Percentiles rank a stretch among this genome's conserved stretches.
These are phyloP conservation scores for Blastomyces parvus DNA, from an alignment of 2,329 filamentous ascomycete genomes.

Conservation along the genomic window DNA sequence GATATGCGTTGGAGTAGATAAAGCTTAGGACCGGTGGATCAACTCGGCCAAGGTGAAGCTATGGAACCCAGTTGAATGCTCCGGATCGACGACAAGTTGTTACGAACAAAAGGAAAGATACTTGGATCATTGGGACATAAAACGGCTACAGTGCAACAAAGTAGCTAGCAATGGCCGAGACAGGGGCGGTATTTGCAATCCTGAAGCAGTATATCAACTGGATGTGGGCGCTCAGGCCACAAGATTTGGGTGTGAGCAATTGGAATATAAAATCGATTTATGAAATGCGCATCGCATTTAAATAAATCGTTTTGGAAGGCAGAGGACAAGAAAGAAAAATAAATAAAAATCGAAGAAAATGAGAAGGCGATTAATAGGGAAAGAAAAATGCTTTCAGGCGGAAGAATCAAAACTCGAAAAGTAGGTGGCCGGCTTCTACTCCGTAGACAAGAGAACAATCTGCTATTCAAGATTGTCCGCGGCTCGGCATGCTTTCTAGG, in stretches of 20 bases:
- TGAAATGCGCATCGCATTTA: not conserved
- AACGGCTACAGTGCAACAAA: not conserved
- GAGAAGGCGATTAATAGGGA: too few species aligned
- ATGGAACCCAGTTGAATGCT: not conserved
- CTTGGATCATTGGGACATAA: not conserved
- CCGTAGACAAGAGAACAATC: not conserved
- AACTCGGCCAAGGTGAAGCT: not conserved
- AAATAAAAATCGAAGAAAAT: not conserved
- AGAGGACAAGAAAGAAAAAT: not conserved
- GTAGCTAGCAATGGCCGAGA: not conserved
- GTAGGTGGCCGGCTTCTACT: not conserved
- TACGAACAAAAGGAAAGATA: not conserved
- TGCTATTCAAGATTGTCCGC: not conserved
- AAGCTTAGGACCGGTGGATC: not conserved
- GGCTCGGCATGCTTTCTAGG: not conserved
- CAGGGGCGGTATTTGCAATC: constrained; percentile 1
- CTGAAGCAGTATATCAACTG: not conserved
- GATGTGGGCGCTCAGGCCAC: not conserved
- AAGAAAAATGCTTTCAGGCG: not conserved
- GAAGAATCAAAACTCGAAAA: not conserved
- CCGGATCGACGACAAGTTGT: not conserved
- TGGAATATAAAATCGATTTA: not conserved
- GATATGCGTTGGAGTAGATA: not conserved
- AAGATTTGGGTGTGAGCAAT: too few species aligned
- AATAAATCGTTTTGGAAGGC: not conserved